These are phyloP conservation scores for Hyaloperonospora brassicae DNA, from an alignment of 352 stramenopile genomes.

Conservation along the genomic window DNA sequence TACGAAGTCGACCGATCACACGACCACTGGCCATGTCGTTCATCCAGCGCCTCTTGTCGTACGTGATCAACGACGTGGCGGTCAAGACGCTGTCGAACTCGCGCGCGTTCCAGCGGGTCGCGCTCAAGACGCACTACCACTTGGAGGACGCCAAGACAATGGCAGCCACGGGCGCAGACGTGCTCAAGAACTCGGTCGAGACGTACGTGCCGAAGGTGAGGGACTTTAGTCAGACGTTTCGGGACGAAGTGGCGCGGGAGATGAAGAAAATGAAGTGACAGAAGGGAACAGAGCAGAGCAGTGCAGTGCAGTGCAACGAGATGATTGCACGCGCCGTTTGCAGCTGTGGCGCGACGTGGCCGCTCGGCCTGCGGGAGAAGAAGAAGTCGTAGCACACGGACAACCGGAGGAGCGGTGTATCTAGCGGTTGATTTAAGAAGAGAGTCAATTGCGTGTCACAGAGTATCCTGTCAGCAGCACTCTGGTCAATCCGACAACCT, in stretches of 20 bases:
- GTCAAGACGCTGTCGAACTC: slow-evolving; percentile 80
- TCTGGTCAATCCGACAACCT: too few species aligned
- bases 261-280: slow-evolving; percentile 67
- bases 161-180: slow-evolving; percentile 38
- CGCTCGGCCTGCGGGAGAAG: too few species aligned
- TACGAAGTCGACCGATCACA: background rate
- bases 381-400: too few species aligned
- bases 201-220: slow-evolving; percentile 63
- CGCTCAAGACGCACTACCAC: slow-evolving; percentile 78
- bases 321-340: too few species aligned
- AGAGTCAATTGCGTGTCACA: too few species aligned
- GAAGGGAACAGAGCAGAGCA: too few species aligned
- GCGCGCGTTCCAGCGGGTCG: slow-evolving; percentile 76
- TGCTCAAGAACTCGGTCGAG: slow-evolving; percentile 44
- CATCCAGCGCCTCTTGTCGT: slow-evolving; percentile 72
- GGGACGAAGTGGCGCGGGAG: slow-evolving; percentile 66
- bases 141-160: slow-evolving; percentile 77
- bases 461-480: too few species aligned
- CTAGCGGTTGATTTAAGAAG: too few species aligned
- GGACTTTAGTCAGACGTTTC: slow-evolving; percentile 61
- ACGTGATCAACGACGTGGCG: slow-evolving; percentile 80
- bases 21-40: slow-evolving; percentile 46
- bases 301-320: too few species aligned
- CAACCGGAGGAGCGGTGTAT: too few species aligned
- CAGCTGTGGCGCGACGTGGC: too few species aligned